Evolutionary conservation across 208 protist species (phyloP).

Genomic region (Tritrichomonas musculus): DNA sequence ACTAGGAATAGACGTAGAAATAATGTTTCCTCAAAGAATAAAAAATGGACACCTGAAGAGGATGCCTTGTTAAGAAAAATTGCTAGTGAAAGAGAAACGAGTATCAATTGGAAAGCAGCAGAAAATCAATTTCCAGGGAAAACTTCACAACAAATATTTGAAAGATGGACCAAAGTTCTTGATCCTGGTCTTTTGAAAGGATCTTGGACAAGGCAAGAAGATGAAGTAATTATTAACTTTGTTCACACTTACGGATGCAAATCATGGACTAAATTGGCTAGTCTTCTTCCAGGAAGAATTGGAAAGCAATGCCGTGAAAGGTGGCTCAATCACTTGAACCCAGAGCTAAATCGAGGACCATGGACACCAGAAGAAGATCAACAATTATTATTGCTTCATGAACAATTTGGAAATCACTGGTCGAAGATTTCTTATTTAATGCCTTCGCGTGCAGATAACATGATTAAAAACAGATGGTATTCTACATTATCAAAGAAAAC

Average conservation of each 20-base stretch:
- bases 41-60: neutral
- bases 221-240: neutral
- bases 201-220: neutral
- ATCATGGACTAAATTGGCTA: neutral
- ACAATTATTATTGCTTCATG: neutral
- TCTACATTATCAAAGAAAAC: neutral
- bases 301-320: neutral
- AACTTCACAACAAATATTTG: neutral
- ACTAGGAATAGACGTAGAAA: neutral
- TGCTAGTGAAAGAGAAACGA: neutral
- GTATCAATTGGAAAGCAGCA: neutral
- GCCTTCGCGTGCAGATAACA: neutral
- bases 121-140: neutral
- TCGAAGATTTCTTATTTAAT: neutral
- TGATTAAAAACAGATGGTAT: conserved; percentile 6
- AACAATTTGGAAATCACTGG: neutral
- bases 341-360: conserved; percentile 42
- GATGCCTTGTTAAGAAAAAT: neutral
- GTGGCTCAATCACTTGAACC: conserved; percentile 54
- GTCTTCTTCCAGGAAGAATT: neutral
- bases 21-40: neutral
- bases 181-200: neutral
- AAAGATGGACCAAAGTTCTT: neutral
- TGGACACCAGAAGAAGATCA: conserved; percentile 51
- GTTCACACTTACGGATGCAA: neutral